A percentile compares a stretch with the other conserved stretches of the same genome.
Evolutionary conservation across 306 rosid genomes (phyloP).

Genomic region (Albizia julibrissin): DNA sequence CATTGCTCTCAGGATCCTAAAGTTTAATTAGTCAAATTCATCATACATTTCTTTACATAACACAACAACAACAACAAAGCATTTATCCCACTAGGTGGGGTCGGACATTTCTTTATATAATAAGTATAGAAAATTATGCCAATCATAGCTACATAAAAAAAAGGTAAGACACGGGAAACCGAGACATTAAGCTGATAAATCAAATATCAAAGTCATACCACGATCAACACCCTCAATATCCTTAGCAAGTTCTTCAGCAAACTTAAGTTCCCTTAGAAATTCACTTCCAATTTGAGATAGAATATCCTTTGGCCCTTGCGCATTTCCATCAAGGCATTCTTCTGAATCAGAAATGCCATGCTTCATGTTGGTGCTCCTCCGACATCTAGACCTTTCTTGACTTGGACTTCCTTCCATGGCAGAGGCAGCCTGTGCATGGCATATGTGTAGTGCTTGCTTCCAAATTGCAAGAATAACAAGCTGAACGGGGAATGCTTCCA

Average conservation of each 20-base stretch:
- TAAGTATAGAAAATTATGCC: slow-evolving; percentile 20
- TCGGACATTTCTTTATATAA: neutral
- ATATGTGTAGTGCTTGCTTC: slow-evolving; percentile 96
- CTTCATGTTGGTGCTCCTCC: slow-evolving; percentile 69
- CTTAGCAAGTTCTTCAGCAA: slow-evolving; percentile 92
- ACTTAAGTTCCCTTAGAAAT: slow-evolving; percentile 82
- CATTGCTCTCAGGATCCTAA: slow-evolving; percentile 4
- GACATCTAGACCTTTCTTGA: slow-evolving; percentile 69
- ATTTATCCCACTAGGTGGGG: no score
- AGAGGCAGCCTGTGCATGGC: slow-evolving; percentile 98
- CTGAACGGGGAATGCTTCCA: slow-evolving; percentile 93
- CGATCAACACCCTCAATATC: slow-evolving; percentile 73
- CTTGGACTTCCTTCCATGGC: slow-evolving; percentile 97
- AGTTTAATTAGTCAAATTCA: slow-evolving; percentile 26
- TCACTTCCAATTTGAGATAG: slow-evolving; percentile 74
- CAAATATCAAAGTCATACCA: slow-evolving; percentile 56
- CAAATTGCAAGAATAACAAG: slow-evolving; percentile 99
- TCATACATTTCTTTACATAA: neutral
- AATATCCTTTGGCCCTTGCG: slow-evolving; percentile 58
- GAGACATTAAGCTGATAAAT: slow-evolving; percentile 27
- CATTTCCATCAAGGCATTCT: slow-evolving; percentile 55
- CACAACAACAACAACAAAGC: no score
- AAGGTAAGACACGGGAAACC: slow-evolving; percentile 19
- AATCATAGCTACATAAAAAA: slow-evolving; percentile 3
- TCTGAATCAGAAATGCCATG: slow-evolving; percentile 55